These are phyloP conservation scores for Termitomyces sp. DNA, from an alignment of 1,284 basidiomycete genomes.

Conservation along the genomic window DNA sequence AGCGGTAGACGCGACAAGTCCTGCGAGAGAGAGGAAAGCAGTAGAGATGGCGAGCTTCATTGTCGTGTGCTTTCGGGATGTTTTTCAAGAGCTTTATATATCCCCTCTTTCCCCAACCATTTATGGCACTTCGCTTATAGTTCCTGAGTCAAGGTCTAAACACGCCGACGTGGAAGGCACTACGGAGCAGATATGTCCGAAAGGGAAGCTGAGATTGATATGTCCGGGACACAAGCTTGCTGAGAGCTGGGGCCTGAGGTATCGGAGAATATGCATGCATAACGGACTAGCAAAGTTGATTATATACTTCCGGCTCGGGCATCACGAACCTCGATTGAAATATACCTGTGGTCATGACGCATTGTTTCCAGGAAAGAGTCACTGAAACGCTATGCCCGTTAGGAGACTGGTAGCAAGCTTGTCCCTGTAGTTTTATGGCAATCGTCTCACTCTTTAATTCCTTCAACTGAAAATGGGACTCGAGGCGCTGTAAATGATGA, in stretches of 20 bases:
- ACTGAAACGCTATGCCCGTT: not conserved
- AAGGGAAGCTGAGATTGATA: not conserved
- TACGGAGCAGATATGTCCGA: not conserved
- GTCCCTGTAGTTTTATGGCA: too few relatives aligned
- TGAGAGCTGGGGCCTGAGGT: not conserved
- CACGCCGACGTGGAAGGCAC: not conserved
- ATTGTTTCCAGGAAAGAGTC: not conserved
- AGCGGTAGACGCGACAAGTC: conserved; percentile 3
- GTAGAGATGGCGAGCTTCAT: conserved; percentile 12
- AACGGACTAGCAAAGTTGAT: not conserved
- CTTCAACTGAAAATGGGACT: too few relatives aligned
- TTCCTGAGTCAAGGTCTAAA: not conserved
- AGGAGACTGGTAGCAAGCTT: not conserved
- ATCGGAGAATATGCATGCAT: too few relatives aligned
- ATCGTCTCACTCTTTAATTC: too few relatives aligned
- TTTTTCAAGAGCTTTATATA: not conserved
- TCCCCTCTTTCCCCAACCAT: not conserved
- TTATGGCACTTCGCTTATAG: not conserved
- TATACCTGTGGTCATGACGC: not conserved
- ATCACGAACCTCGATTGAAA: not conserved
- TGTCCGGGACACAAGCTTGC: not conserved
- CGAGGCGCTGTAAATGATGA: too few relatives aligned
- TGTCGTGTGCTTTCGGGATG: not conserved
- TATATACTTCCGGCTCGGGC: not conserved
- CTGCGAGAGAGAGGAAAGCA: conserved; percentile 7